These are phyloP conservation scores for Cucurbitaria berberidis DNA, from an alignment of 2,329 filamentous ascomycete species.

Conservation along the genomic window DNA sequence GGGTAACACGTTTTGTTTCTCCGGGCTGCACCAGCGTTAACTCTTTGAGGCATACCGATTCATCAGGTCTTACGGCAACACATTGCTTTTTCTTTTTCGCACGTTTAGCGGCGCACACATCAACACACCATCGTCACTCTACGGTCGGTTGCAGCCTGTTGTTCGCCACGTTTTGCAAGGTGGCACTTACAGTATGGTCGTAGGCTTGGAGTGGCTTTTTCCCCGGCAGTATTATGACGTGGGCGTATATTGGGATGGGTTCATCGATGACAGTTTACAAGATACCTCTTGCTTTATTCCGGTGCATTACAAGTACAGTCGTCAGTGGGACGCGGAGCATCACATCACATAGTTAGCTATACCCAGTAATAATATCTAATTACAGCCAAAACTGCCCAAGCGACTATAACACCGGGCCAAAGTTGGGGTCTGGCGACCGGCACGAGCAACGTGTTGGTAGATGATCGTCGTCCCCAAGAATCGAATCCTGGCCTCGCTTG, in stretches of 20 bases:
- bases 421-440: background rate
- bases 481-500: background rate
- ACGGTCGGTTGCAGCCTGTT: background rate
- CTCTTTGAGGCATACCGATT: slow-evolving; percentile 19
- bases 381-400: background rate
- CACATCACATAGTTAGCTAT: background rate
- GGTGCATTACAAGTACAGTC: slow-evolving; percentile 1
- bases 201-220: background rate
- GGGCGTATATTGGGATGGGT: slow-evolving; percentile 19
- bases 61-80: slow-evolving; percentile 12
- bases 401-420: background rate
- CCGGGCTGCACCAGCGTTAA: slow-evolving; percentile 19
- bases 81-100: slow-evolving; percentile 8
- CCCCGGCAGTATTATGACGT: slow-evolving; percentile 5
- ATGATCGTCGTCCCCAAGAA: background rate
- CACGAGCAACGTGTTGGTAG: background rate
- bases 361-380: slow-evolving; percentile 1
- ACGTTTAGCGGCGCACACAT: slow-evolving; percentile 15
- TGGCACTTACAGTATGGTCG: background rate
- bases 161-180: background rate
- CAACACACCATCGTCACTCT: slow-evolving; percentile 5
- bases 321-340: background rate
- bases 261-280: slow-evolving; percentile 10
- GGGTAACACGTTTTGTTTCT: slow-evolving; percentile 36
- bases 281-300: slow-evolving; percentile 27